phyloP scores from a whole-genome alignment of 148 eudicot species.

The Vaccinium macrocarpon region DNA sequence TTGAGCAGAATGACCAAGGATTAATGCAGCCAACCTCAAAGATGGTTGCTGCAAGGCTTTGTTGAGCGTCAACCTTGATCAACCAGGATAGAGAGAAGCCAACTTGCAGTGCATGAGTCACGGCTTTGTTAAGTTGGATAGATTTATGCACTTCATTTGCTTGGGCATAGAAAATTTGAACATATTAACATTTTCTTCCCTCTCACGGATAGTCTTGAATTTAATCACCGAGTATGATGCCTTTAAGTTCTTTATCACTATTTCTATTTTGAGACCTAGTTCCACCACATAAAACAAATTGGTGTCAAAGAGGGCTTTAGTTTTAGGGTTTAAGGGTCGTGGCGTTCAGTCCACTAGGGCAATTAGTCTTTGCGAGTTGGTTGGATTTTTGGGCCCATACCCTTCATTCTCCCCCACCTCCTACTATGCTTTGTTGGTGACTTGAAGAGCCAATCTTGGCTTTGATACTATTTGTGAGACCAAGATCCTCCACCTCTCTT shows the following conservation, averaged over 20 bases:
- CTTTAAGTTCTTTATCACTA: not conserved
- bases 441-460: not conserved
- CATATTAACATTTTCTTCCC: not conserved
- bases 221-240: not conserved
- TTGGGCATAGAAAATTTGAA: not conserved
- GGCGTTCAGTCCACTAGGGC: not conserved
- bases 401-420: not conserved
- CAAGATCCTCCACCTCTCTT: not conserved
- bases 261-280: not conserved
- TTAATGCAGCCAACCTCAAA: not conserved
- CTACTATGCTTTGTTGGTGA: not conserved
- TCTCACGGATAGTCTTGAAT: too few relatives aligned
- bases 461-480: not conserved
- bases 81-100: not conserved
- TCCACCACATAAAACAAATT: not conserved
- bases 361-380: not conserved
- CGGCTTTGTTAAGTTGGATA: not conserved
- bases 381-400: not conserved
- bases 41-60: not conserved
- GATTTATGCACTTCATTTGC: not conserved
- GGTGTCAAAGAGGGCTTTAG: not conserved
- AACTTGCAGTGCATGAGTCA: not conserved
- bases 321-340: not conserved
- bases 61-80: not conserved
- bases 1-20: not conserved